phyloP scores from a whole-genome alignment of 768 basidiomycete species.

The Lactarius trivialis region DNA sequence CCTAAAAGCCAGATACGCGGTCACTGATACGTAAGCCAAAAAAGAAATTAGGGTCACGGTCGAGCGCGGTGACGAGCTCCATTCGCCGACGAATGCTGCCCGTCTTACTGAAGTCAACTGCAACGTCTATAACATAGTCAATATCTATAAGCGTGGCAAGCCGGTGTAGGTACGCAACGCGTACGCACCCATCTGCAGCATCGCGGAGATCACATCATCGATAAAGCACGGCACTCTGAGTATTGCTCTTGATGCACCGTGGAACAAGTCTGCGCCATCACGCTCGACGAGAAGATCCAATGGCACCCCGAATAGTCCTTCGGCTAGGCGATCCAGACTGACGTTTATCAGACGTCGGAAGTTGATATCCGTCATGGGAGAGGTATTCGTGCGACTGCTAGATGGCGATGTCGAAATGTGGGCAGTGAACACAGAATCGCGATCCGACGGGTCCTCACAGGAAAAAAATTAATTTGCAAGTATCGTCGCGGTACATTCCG shows the following conservation, averaged over 20 bases:
- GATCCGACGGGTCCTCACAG: not conserved
- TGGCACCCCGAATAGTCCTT: constrained; percentile 90
- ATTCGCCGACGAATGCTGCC: constrained; percentile 93
- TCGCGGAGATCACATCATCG: constrained; percentile 94
- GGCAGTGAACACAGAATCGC: not conserved
- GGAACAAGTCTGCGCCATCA: constrained; percentile 88
- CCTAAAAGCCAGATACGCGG: constrained; percentile 41
- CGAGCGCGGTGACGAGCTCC: constrained; percentile 85
- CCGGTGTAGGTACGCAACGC: not conserved
- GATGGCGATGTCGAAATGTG: constrained; percentile 36
- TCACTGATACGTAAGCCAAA: constrained; percentile 3
- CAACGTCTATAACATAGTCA: constrained; percentile 67
- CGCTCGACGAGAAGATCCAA: constrained; percentile 89
- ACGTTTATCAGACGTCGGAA: constrained; percentile 43
- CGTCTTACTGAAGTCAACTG: constrained; percentile 95
- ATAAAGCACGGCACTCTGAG: constrained; percentile 94
- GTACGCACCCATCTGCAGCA: constrained; percentile 94
- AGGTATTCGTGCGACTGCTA: constrained; percentile 52
- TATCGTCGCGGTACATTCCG: not conserved
- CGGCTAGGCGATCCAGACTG: constrained; percentile 47
- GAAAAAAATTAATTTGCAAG: not conserved
- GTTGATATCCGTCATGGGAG: constrained; percentile 40
- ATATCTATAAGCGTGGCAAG: constrained; percentile 3
- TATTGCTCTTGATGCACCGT: constrained; percentile 79
- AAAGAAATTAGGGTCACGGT: constrained; percentile 73